Evolutionary conservation across 2,329 filamentous ascomycete genomes (phyloP), one percentile per base, ranked within the genome.

Genomic region (Phaeosphaeriaceae sp.): DNA sequence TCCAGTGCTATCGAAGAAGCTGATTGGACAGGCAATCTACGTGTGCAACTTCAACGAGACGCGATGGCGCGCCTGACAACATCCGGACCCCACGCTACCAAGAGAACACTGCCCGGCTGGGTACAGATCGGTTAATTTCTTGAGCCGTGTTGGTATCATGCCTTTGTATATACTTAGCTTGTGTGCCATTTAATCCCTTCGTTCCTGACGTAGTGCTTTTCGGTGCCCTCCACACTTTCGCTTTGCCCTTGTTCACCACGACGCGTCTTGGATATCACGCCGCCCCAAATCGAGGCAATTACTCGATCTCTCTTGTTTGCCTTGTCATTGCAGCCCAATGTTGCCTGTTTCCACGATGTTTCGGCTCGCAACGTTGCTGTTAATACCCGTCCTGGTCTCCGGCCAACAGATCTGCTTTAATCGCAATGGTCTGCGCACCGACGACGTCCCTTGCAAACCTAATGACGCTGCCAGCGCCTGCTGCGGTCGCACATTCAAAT

Each of bases 361-460:
- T 11, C 13, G 6, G 6, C 31, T 36, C 7, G 9, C 31, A 36
- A 36, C 31, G 13, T 42, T 51, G 55, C 5, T 9, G 46, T 6
- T 47, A 55, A 24, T 61, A 55, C 58, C 53, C 58, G 3, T 20
- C 48, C 19, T 49, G 27, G 48, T 49, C 31, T 22, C 24, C 48
- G 11, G 20, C 46, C 48, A 49, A 49, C 15, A 36, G 13, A 36
- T 36, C 31, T 36, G 31, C 22, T 20, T 22, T 17, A 44, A 44
- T 17, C n/a, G 20, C n/a, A 44, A 44, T 17, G 41, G 41, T 20
- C 41, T 44, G 3, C 41, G n/a, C 41, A 44, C n/a, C 13, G 20
- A 44, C 41, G 31, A 36, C 11, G 13, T 36, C 11, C 31, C 31
- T 3, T 36, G 31, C 31, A 36, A 36, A 3, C 31, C 31, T 11